Evolutionary conservation across 352 stramenopile genomes (phyloP).

Genomic region (Phytopythium montanum): DNA sequence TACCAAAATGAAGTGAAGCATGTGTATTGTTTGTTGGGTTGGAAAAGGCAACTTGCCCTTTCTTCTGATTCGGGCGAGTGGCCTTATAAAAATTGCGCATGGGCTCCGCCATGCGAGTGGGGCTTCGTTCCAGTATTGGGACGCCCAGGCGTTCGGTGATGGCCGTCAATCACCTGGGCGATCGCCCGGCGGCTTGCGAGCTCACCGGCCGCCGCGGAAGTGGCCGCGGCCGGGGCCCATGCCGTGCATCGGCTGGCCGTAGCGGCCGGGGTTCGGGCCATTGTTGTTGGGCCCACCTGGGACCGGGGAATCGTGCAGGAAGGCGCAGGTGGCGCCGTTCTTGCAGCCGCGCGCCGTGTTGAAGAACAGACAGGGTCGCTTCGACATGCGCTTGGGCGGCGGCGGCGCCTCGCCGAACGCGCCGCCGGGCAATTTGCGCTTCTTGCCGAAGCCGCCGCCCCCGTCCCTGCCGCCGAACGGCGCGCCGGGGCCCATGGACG

Average conservation of each 20-base stretch:
- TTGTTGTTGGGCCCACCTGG: not conserved
- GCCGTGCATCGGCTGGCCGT: constrained; percentile 28
- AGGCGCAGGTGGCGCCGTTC: constrained; percentile 66
- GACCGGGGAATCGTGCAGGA: constrained; percentile 42
- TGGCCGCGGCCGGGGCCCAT: constrained; percentile 25
- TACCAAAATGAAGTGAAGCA: too few relatives aligned
- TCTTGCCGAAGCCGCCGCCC: constrained; percentile 24
- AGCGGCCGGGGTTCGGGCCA: constrained; percentile 21
- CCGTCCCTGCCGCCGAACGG: not conserved
- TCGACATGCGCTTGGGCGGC: constrained; percentile 41
- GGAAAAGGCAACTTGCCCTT: not conserved
- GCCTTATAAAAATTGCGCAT: constrained; percentile 1
- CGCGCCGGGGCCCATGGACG: constrained; percentile 15
- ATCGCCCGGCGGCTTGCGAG: not conserved
- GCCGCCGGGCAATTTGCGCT: constrained; percentile 20
- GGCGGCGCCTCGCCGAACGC: constrained; percentile 27
- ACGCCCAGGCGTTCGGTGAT: too few relatives aligned
- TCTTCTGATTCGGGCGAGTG: not conserved
- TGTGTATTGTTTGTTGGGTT: too few relatives aligned
- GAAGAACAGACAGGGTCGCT: constrained; percentile 73
- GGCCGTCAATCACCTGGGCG: too few relatives aligned
- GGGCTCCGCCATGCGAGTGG: not conserved
- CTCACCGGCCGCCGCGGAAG: constrained; percentile 58
- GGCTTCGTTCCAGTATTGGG: too few relatives aligned
- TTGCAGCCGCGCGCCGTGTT: constrained; percentile 60